These are phyloP conservation scores for Filobasidium wieringae DNA, from an alignment of 768 basidiomycete species.

Conservation along the genomic window DNA sequence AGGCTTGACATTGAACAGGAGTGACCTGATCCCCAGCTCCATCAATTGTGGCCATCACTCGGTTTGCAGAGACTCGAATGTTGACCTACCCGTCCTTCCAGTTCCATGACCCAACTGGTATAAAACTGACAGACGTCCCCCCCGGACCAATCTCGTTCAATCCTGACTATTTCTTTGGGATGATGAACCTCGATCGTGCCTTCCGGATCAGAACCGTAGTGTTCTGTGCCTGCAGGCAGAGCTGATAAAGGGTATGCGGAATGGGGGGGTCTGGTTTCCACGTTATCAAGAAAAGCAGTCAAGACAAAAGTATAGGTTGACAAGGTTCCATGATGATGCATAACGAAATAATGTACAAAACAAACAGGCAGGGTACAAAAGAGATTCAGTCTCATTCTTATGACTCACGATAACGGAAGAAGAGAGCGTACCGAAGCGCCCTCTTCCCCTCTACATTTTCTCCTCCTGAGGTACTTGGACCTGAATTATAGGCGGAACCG, in stretches of 20 bases:
- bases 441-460: no score
- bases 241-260: conserved; percentile 30
- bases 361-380: no score
- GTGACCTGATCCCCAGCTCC: conserved; percentile 51
- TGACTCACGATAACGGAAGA: no score
- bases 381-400: no score
- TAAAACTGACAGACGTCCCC: conserved; percentile 88
- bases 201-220: conserved; percentile 62
- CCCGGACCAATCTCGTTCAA: conserved; percentile 83
- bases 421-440: no score
- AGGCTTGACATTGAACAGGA: conserved; percentile 77
- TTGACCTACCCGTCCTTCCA: conserved; percentile 71
- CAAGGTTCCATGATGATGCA: no score
- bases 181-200: conserved; percentile 81
- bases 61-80: neutral
- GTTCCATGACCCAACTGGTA: conserved; percentile 74
- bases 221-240: conserved; percentile 18
- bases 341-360: no score
- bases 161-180: conserved; percentile 78
- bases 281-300: neutral
- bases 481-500: no score
- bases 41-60: neutral
- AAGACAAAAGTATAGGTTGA: neutral
- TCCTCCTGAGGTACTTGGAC: no score
- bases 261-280: conserved; percentile 15